Base-by-base conservation (phyloP, 768 basidiomycete genomes). In the Termitomyces sp. region DNA sequence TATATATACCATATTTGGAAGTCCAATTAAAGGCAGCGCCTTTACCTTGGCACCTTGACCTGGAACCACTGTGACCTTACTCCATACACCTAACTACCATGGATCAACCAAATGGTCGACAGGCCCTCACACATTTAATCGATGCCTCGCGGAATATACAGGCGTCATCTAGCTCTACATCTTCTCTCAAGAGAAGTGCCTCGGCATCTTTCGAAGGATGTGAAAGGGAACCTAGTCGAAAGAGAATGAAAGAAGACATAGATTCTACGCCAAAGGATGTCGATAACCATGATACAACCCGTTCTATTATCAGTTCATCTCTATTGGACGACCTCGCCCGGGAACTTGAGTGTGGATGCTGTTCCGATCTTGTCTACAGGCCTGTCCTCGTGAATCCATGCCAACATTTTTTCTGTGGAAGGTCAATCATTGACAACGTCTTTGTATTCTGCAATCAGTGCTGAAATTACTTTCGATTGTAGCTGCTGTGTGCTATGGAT, bases 371-470 rank as follows among this genome's bases (percentile, higher is more conserved):
- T 46, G 86, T 89, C 59, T 92, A 94, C 72, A 79, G 83, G 60
- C 92, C 92, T 3, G 91, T 94, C 16, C 75, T 92, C 32, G 89
- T 94, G 54, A 79, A 82, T 38, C 92, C 92, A 33, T 94, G 92
- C 70, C 89, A 93, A 65, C 92, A 94, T 77, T 92, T 89, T 79
- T 93, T 93, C 69, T 94, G 92, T 67, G 92, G 92, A 71, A 92
- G 91, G 90, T 91, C 72, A 59, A 74, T 65, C 51, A 18, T 48
- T 23, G 35, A 16, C 16, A 38, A 30, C 51, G 32, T 23, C 26
- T 33, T 46, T 32, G 41, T 62, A 18, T 38, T 33, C 48, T 51
- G 43, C 18, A 43, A 9, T 36, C 47, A 28, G 43, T 43, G 18
- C 59, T 55, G 48, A 55, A 56, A 13, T 49, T 5, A 14, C 32